Conservation (phyloP, 169 alveolate genomes). For the Cryptosporidium xiaoi region DNA sequence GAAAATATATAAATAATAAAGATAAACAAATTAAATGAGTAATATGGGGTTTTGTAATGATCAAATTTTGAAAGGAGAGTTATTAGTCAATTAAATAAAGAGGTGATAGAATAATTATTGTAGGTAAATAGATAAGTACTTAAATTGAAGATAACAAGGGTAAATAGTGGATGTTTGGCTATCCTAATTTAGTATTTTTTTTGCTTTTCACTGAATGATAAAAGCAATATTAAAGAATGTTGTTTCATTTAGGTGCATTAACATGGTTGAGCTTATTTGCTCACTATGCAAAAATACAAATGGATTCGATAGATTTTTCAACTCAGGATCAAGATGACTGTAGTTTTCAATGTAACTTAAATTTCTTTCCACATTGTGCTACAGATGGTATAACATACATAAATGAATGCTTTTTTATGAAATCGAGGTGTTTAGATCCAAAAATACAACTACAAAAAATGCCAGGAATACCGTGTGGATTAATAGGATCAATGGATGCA, state of each 20-base stretch:
- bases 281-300: slow-evolving; percentile 69
- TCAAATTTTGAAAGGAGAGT: no score
- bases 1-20: not conserved
- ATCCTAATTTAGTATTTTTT: no score
- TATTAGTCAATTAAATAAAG: no score
- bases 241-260: slow-evolving; percentile 57
- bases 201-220: not conserved
- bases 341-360: slow-evolving; percentile 42
- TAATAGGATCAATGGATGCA: slow-evolving; percentile 60
- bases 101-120: no score
- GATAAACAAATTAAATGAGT: no score
- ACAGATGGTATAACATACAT: slow-evolving; percentile 65
- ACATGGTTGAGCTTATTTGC: slow-evolving; percentile 69
- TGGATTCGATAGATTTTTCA: slow-evolving; percentile 68
- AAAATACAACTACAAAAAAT: slow-evolving; percentile 57
- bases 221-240: slow-evolving; percentile 1
- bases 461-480: slow-evolving; percentile 74
- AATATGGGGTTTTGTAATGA: no score
- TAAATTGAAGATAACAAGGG: no score
- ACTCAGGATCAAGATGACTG: slow-evolving; percentile 44
- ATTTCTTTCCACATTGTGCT: slow-evolving; percentile 71
- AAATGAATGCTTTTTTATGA: slow-evolving; percentile 56
- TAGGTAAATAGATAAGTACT: no score
- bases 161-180: no score
- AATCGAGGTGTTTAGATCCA: slow-evolving; percentile 67